Evolutionary conservation across 176 grass and related monocot genomes (phyloP), one percentile per base, ranked within the genome.

Genomic region (Ensete ventricosum): DNA sequence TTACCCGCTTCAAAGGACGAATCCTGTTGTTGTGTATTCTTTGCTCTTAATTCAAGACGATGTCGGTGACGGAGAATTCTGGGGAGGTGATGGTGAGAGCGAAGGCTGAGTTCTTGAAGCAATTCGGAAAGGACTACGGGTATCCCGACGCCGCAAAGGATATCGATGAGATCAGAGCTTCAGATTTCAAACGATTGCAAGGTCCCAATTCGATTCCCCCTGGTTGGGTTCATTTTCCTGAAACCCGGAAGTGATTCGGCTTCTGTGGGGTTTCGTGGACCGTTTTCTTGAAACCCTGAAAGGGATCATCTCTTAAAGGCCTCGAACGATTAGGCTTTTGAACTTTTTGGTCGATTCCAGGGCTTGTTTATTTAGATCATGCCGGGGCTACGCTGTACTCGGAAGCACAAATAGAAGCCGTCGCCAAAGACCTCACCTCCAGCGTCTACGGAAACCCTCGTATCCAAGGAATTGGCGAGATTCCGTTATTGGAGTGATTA

Each of bases 371-470:
- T 83, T 84, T 97, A 78, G 90, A 97, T 52, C 88, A 97, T 73
- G 94, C 90, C 5, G 94, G 90, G 3, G 90, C 90, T 1, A 85
- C 88, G 1, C 75, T 93, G 25, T 93, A 97, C 26, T 97, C 94
- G 12, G 94, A 97, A 73, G 66, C 55, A 1, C 94, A 97, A 79
- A 97, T 93, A 77, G 84, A 80, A 8, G 80, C 88, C 74, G 84
- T 93, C 13, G 57, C 74, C 6, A 85, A 83, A 54, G 90, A 93
- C 54, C 85, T 93, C 59, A 79, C 78, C 8, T 85, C 90, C 17
- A 91, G 85, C 82, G 77, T 97, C 23, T 97, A 93, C 3, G 94
- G 88, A 64, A 97, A 97, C 74, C 94, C 94, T 89, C 94, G 90
- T 97, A 93, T 97, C 94, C 94, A 84, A 9, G 16, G 5, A 49